A percentile compares a stretch with the other conserved stretches of the same genome.
phyloP scores from a whole-genome alignment of 169 alveolate genomes.

The Theileria orientalis region DNA sequence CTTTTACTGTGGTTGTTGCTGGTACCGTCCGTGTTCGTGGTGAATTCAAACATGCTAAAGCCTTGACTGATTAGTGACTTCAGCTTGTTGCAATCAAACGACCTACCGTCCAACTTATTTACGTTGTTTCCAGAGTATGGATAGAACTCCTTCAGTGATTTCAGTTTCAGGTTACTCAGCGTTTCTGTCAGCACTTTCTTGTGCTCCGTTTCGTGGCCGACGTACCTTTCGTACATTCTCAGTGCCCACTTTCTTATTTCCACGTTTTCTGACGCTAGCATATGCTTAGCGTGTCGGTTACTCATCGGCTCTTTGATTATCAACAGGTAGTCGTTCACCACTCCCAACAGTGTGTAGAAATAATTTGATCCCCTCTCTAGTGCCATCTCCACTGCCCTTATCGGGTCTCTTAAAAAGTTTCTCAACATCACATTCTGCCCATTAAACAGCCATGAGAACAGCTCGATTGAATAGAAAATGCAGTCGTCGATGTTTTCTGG shows the following conservation, averaged over 20 bases:
- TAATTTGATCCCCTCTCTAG: neutral
- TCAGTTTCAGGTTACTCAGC: slow-evolving; percentile 4
- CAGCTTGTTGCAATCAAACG: slow-evolving; percentile 4
- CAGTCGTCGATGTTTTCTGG: slow-evolving; percentile 49
- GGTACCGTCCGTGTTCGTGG: neutral
- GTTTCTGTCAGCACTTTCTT: slow-evolving; percentile 10
- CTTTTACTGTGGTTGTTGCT: neutral
- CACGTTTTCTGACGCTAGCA: slow-evolving; percentile 5
- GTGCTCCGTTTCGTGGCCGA: slow-evolving; percentile 13
- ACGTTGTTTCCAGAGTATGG: neutral
- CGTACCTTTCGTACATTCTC: slow-evolving; percentile 9
- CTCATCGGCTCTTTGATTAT: neutral
- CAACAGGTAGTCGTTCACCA: slow-evolving; percentile 18
- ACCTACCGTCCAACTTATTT: neutral
- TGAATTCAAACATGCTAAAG: neutral
- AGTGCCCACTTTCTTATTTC: slow-evolving; percentile 20
- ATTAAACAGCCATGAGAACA: slow-evolving; percentile 47
- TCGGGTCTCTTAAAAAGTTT: slow-evolving; percentile 48
- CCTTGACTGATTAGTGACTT: neutral
- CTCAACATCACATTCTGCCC: slow-evolving; percentile 31
- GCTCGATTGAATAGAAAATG: slow-evolving; percentile 43
- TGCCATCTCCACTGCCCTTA: slow-evolving; percentile 23
- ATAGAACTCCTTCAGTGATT: neutral
- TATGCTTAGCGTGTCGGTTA: neutral
- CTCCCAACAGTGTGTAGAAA: slow-evolving; percentile 14